Base-by-base conservation (phyloP, 208 protist species). In the Trypanosomatidae sp. region DNA sequence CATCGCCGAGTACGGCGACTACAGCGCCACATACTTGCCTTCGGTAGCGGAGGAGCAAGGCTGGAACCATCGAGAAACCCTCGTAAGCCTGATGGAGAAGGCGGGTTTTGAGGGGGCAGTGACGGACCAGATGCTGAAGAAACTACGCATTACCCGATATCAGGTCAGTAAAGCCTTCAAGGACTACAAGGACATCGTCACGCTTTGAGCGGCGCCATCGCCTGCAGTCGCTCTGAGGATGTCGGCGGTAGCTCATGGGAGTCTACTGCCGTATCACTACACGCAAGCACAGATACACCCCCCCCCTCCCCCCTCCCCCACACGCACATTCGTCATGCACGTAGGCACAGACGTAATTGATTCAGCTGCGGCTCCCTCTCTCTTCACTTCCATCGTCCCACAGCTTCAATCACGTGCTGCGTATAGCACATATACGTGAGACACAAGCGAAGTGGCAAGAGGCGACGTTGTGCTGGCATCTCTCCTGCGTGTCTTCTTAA, bases 11-110 rank as follows among this genome's bases (percentile, higher is more conserved):
- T 93, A 93, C 80, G 74, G 84, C 43, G 68, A 62, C 44, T 89
- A 91, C 77, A 73, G 81, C 73, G 89, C 88, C 53, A 97, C 92
- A 4, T 97, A 88, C 69, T 77, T 97, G 52, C 91, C 92, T 2
- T 93, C 85, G 17, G 91, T 97, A 6, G 88, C 91, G 30, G 64
- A 77, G 44, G 88, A 95, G 68, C 81, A 92, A 62, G 84, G 88
- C 0, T 97, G 90, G 86, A 77, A 89, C 73, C 91, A 95, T 62
- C 49, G 58, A 22, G 73, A 92, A 82, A 91, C 91, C 6, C 67
- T 97, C 44, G 49, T 74, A 10, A 82, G 79, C 30, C 82, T 97
- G 1, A 62, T 97, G 12, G 76, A 65, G 52, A 97, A 97, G 80
- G 91, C 80, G 3, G 91, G 92, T 9, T 94, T 84, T 69, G 67